Base-by-base conservation (phyloP, 2,329 filamentous ascomycete species). In the Pseudogymnoascus sp. region DNA sequence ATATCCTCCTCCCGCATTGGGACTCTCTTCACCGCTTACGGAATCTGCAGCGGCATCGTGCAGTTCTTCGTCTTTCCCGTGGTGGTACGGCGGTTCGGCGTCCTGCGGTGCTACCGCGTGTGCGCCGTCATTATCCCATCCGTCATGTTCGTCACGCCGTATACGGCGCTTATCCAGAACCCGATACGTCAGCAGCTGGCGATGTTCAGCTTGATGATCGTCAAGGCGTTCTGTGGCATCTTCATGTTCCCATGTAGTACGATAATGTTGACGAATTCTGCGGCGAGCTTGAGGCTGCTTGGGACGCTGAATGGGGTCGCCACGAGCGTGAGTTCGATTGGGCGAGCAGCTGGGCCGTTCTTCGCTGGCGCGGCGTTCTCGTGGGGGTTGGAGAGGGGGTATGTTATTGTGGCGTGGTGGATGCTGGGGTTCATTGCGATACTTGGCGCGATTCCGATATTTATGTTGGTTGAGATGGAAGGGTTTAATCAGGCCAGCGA, bases 231-330 rank as follows among this genome's bases (percentile, higher is more conserved):
- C 62, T 84, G 83, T 40, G 86, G 87, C 64, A 95, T 96, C 67
- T 88, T 97, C 70, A 89, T 89, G 0, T 97, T 97, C 73, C 93
- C 95, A 0, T 95, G 90, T 70, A 88, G 84, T 25, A 96, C 91
- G 5, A 97, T 97, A 69, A 80, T 97, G 59, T 82, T 97, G 38
- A 97, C 93, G 28, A 97, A 97, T 76, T 91, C 88, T 8, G 91
- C 91, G 4, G 77, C 81, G 0, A 92, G 88, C 62, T 78, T 96
- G 14, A 79, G 83, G 46, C 84, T 96, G 8, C 82, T 97, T 4
- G 93, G 92, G 1, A 97, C 93, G 0, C 78, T 97, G 63, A 97
- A 97, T 71, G 95, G 93, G 2, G 86, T 96, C 66, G 93, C 91
- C 0, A 96, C 93, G 0, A 89, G 88, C 63, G 85, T 93, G 36